Conservation (phyloP, 805 yeast genomes). For the Hanseniaspora opuntiae region DNA sequence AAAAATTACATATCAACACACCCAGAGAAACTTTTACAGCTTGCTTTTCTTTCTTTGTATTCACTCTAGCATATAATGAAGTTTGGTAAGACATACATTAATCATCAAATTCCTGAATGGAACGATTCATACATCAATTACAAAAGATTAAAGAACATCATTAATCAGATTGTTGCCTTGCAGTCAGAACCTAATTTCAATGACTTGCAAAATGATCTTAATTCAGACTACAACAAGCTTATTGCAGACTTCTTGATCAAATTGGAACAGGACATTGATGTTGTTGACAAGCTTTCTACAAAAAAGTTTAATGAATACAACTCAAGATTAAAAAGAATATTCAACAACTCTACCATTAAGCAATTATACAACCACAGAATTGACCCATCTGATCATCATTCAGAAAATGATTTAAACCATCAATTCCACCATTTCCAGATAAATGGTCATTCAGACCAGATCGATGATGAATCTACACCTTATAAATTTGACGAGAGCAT, state of each 20-base stretch:
- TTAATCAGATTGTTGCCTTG: slow-evolving; percentile 45
- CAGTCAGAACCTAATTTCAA: slow-evolving; percentile 24
- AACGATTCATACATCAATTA: slow-evolving; percentile 66
- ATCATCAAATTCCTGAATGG: slow-evolving; percentile 95
- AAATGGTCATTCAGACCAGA: slow-evolving; percentile 27
- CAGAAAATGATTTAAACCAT: background rate
- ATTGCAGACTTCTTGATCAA: slow-evolving; percentile 60
- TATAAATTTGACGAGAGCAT: slow-evolving; percentile 30
- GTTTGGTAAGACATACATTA: slow-evolving; percentile 64
- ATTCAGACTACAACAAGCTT: slow-evolving; percentile 33
- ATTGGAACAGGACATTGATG: slow-evolving; percentile 68
- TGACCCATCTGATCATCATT: slow-evolving; percentile 1
- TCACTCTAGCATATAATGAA: slow-evolving; percentile 35
- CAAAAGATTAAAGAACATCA: slow-evolving; percentile 66
- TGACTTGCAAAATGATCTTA: slow-evolving; percentile 26
- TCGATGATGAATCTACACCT: slow-evolving; percentile 31
- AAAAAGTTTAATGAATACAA: slow-evolving; percentile 61
- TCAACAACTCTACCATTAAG: slow-evolving; percentile 16
- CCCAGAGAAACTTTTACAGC: too few species aligned
- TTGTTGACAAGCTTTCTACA: slow-evolving; percentile 67
- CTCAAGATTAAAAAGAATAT: slow-evolving; percentile 44
- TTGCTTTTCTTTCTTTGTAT: background rate
- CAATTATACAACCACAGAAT: slow-evolving; percentile 2
- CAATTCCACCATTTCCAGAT: slow-evolving; percentile 29
- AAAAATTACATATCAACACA: background rate